Conservation (phyloP, 2,329 filamentous ascomycete species). For the Harringtonia lauricola region DNA sequence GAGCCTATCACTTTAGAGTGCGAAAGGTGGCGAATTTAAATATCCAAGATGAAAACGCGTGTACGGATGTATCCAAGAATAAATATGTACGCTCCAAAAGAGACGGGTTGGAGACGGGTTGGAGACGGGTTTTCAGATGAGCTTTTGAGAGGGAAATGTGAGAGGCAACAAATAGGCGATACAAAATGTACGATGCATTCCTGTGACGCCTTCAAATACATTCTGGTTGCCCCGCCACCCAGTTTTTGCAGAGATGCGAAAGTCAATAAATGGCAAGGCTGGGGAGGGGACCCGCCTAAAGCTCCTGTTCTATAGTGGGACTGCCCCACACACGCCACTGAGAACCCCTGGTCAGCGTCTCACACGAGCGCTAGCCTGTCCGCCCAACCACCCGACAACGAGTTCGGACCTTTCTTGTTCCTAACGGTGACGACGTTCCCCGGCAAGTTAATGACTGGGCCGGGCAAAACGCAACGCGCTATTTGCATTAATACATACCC, state of each 20-base stretch:
- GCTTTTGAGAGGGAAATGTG: neutral
- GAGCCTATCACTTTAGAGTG: no score
- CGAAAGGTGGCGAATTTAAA: no score
- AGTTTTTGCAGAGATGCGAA: slow-evolving; percentile 2
- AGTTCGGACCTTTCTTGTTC: neutral
- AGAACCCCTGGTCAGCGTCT: neutral
- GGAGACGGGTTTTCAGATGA: neutral
- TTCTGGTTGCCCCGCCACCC: slow-evolving; percentile 14
- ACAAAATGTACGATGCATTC: neutral
- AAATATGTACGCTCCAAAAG: no score
- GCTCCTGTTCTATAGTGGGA: neutral
- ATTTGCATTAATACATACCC: no score
- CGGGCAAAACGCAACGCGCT: no score
- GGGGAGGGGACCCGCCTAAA: slow-evolving; percentile 3
- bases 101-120: neutral
- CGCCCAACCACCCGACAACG: slow-evolving; percentile 10
- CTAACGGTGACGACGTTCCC: no score
- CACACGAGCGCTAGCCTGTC: no score
- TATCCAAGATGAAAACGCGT: no score
- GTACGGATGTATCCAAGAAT: no score
- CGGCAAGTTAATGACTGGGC: no score
- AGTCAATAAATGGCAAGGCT: slow-evolving; percentile 15
- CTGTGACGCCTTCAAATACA: slow-evolving; percentile 7
- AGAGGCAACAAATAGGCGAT: neutral
- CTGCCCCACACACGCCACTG: neutral